A percentile compares a stretch with the other conserved stretches of the same genome.
phyloP scores from a whole-genome alignment of 176 grass and related monocot genomes.

The Bonia amplexicaulis region DNA sequence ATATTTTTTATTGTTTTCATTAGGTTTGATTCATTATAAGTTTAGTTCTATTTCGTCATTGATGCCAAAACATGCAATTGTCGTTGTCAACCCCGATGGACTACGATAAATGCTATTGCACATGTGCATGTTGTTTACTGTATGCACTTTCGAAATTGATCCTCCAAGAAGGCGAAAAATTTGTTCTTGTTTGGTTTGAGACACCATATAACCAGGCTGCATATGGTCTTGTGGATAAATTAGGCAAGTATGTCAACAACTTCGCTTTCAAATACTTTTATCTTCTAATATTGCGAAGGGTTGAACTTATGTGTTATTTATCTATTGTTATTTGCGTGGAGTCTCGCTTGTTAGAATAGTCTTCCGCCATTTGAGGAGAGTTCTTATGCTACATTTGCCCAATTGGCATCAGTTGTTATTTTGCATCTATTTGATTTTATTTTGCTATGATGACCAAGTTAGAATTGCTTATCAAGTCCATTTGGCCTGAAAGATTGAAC shows the following conservation, averaged over 20 bases:
- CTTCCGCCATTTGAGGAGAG: slow-evolving; percentile 99
- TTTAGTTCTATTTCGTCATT: slow-evolving; percentile 6
- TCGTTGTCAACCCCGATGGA: slow-evolving; percentile 61
- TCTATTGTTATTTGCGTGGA: slow-evolving; percentile 51
- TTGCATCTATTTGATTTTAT: slow-evolving; percentile 17
- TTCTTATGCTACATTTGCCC: slow-evolving; percentile 87
- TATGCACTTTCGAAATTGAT: slow-evolving; percentile 77
- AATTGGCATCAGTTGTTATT: slow-evolving; percentile 73
- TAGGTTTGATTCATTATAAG: slow-evolving; percentile 11
- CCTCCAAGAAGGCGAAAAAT: slow-evolving; percentile 96
- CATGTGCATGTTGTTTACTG: slow-evolving; percentile 98
- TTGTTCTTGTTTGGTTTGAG: slow-evolving; percentile 87
- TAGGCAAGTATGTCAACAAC: slow-evolving; percentile 57
- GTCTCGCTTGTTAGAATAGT: slow-evolving; percentile 95
- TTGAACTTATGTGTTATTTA: slow-evolving; percentile 8
- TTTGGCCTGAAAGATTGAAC: not conserved
- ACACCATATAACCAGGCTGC: slow-evolving; percentile 98
- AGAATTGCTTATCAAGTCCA: not conserved
- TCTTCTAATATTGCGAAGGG: not conserved
- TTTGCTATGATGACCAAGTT: not conserved
- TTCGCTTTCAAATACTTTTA: slow-evolving; percentile 23
- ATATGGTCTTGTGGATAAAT: slow-evolving; percentile 84
- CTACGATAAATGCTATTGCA: slow-evolving; percentile 77
- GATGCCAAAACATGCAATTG: slow-evolving; percentile 24
- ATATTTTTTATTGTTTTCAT: not conserved